phyloP scores from a whole-genome alignment of 148 eudicot species.

The Polygonum aviculare region DNA sequence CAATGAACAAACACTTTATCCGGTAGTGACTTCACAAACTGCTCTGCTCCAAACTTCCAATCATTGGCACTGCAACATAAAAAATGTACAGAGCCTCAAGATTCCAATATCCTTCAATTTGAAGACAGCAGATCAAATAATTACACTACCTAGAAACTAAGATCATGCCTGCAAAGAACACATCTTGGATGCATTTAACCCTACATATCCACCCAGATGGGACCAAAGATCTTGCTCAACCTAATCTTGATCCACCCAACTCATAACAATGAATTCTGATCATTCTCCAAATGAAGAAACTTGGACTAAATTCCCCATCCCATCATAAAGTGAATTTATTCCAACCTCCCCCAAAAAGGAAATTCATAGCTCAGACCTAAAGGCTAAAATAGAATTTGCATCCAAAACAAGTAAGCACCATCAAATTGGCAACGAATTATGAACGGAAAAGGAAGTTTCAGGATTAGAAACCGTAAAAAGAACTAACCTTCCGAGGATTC shows the following conservation, averaged over 20 bases:
- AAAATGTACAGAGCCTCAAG: not conserved
- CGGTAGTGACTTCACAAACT: constrained; percentile 65
- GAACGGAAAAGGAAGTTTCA: not conserved
- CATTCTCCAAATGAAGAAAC: not conserved
- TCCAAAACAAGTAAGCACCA: not conserved
- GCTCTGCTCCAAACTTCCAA: constrained; percentile 93
- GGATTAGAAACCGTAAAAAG: not conserved
- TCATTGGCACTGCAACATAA: constrained; percentile 54
- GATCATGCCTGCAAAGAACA: not conserved
- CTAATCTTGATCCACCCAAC: not conserved
- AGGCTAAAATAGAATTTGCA: not conserved
- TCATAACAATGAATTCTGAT: not conserved
- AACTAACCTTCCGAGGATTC: constrained; percentile 79
- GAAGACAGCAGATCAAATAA: not conserved
- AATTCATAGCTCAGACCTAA: not conserved
- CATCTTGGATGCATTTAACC: not conserved
- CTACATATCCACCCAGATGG: not conserved
- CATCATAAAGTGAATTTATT: not conserved
- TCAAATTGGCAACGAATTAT: not conserved
- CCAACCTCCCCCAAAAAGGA: not conserved
- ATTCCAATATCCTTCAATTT: not conserved
- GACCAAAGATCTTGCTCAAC: not conserved
- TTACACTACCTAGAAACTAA: not conserved
- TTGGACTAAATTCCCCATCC: not conserved
- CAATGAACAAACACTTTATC: constrained; percentile 92